Base-by-base conservation (phyloP, 331 rosid genomes). In the Telfairia occidentalis region DNA sequence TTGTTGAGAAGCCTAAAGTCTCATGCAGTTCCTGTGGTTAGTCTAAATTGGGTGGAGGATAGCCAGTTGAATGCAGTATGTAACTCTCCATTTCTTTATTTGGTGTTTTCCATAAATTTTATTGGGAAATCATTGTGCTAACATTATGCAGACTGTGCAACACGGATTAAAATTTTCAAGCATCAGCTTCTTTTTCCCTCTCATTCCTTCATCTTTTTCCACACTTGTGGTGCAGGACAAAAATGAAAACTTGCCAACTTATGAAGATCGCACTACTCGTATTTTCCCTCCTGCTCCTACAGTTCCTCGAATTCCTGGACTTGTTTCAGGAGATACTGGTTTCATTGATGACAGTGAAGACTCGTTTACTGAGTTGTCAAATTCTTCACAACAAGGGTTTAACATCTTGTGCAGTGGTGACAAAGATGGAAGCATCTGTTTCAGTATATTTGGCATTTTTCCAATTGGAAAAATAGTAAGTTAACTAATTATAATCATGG, bases 21-120 rank as follows among this genome's bases (percentile, higher is more conserved):
- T 7, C 98, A 91, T 73, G 48, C 63, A 28, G 86, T 87, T 63
- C 89, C 97, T 73, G 90, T 94, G 78, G 76, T 84, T 67, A 88
- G 92, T 81, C 90, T 94, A 76, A 88, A 89, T 80, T 91, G 98
- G 98, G 96, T 79, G 88, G 98, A 91, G 78, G 98, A 89, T 75
- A 78, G 81, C 70, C 96, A 82, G 66, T 80, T 79, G 60, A 67
- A 74, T 79, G 59, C 78, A 70, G 98, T 90, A 88, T 73, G 88
- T 73, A 67, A 63, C 81, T 73, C 55, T 52, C 74, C 60, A 37
- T 76, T 65, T 50, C 64, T 24, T 79, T 79, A 58, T 76, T 50
- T 78, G 76, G 74, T 54, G 37, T 61, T 29, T 38, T 72, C 34
- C 76, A 64, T 43, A 53, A 38, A 12, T 23, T 66, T 40, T 40